A percentile compares a stretch with the other conserved stretches of the same genome.
phyloP scores from a whole-genome alignment of 805 yeast species.

The Tetrapisispora phaffii region DNA sequence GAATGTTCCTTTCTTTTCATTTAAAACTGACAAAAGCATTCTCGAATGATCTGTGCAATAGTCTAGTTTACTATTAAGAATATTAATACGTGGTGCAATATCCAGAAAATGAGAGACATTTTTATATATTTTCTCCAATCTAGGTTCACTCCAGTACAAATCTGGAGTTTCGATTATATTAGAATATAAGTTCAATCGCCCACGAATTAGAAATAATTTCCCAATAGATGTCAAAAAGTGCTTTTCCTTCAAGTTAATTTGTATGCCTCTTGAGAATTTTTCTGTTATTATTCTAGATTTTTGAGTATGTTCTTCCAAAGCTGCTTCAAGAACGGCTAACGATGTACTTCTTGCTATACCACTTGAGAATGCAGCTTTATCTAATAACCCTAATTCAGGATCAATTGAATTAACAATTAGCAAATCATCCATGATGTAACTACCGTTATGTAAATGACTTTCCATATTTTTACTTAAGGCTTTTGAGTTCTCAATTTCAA shows the following conservation, averaged over 20 bases:
- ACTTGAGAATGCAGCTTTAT: constrained; percentile 80
- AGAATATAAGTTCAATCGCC: constrained; percentile 74
- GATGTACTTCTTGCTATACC: constrained; percentile 84
- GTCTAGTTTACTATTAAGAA: constrained; percentile 76
- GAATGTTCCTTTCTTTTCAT: constrained; percentile 64
- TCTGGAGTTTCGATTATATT: constrained; percentile 90
- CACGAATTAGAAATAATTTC: constrained; percentile 61
- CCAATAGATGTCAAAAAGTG: constrained; percentile 68
- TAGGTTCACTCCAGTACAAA: constrained; percentile 86
- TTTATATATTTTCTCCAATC: constrained; percentile 65
- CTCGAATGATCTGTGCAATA: constrained; percentile 84
- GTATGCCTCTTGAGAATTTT: constrained; percentile 51
- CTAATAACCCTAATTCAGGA: constrained; percentile 43
- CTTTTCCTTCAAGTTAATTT: constrained; percentile 41
- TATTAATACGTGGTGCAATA: constrained; percentile 64
- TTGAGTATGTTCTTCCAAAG: constrained; percentile 58
- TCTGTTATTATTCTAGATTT: constrained; percentile 58
- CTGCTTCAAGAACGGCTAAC: constrained; percentile 65
- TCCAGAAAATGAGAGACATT: constrained; percentile 64
- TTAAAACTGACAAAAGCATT: constrained; percentile 62
- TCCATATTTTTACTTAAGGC: constrained; percentile 5
- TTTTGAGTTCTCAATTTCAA: constrained; percentile 32
- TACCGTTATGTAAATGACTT: constrained; percentile 18
- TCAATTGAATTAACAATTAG: constrained; percentile 50
- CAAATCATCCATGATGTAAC: constrained; percentile 56